These are phyloP conservation scores for Grigorovia transvaalensis DNA, from an alignment of 805 yeast genomes.

Conservation along the genomic window DNA sequence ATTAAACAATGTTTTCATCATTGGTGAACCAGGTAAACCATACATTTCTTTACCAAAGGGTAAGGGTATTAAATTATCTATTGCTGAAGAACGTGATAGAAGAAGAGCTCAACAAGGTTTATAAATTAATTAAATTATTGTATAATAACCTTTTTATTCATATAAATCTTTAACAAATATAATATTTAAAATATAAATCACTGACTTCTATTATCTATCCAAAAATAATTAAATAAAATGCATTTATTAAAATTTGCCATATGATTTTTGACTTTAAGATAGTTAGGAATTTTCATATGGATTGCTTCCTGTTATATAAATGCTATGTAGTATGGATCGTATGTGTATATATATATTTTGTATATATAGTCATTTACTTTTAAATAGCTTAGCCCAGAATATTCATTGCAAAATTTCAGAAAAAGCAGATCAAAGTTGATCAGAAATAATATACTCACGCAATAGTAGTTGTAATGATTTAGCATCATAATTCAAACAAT, in stretches of 20 bases:
- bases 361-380: neutral
- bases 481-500: constrained; percentile 33
- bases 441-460: constrained; percentile 25
- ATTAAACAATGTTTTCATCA: constrained; percentile 83
- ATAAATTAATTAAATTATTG: constrained; percentile 23
- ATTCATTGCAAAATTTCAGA: neutral
- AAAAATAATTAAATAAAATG: neutral
- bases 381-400: neutral
- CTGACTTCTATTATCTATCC: neutral
- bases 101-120: constrained; percentile 77
- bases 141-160: constrained; percentile 1
- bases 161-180: neutral
- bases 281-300: neutral
- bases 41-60: constrained; percentile 95
- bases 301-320: neutral
- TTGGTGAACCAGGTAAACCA: constrained; percentile 95
- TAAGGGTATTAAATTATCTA: constrained; percentile 94
- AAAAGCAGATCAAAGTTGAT: neutral
- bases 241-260: neutral
- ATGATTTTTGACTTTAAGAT: neutral
- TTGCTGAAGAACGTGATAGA: constrained; percentile 97
- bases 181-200: neutral
- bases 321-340: neutral
- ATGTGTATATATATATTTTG: neutral
- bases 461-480: constrained; percentile 36